A percentile compares a stretch with the other conserved stretches of the same genome.
Evolutionary conservation across 257 asterid genomes (phyloP).

Genomic region (Apocynum venetum): DNA sequence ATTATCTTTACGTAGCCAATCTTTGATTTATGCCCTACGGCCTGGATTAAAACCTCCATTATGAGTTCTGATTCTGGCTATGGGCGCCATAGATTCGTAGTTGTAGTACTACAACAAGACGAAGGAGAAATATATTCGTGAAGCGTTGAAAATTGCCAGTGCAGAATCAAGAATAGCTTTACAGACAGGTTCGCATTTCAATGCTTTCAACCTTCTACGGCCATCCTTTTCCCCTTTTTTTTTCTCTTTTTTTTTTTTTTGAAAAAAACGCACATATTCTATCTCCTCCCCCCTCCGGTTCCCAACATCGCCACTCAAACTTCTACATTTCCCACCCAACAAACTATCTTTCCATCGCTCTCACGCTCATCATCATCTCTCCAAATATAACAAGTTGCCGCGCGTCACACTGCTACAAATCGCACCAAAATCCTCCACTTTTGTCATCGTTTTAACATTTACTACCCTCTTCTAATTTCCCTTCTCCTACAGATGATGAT

Average conservation of each 20-base stretch:
- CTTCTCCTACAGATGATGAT: background rate
- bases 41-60: no score
- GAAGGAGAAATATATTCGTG: no score
- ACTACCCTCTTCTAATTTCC: background rate
- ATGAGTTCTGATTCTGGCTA: no score
- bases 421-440: background rate
- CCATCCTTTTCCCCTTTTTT: background rate
- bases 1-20: no score
- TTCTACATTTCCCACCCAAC: background rate
- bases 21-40: no score
- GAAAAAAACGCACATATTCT: background rate
- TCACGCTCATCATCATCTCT: background rate
- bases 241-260: no score
- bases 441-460: background rate
- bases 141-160: no score
- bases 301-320: no score
- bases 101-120: no score
- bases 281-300: background rate
- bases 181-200: slow-evolving; percentile 29
- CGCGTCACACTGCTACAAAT: background rate
- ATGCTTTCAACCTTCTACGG: slow-evolving; percentile 12
- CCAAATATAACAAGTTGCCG: background rate
- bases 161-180: slow-evolving; percentile 24
- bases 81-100: no score
- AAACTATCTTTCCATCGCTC: background rate